Percentiles rank a stretch among this genome's conserved stretches.
These are phyloP conservation scores for Cutaneotrichosporon cyanovorans DNA, from an alignment of 1,284 basidiomycete genomes.

Conservation along the genomic window DNA sequence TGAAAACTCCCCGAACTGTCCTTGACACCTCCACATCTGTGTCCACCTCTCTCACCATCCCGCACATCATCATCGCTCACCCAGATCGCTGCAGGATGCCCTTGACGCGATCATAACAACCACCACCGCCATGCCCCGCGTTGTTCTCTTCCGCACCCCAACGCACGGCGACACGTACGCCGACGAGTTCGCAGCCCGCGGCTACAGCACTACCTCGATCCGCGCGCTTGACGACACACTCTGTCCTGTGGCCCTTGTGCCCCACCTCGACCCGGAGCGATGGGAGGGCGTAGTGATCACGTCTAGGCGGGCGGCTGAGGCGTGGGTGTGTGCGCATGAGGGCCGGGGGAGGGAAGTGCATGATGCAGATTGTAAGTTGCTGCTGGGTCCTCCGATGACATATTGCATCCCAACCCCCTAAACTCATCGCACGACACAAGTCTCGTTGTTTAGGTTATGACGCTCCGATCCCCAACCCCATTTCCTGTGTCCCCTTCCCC, in stretches of 20 bases:
- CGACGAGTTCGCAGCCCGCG: neutral
- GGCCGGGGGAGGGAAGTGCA: neutral
- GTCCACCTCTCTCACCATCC: no score
- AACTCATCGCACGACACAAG: no score
- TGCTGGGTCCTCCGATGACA: no score
- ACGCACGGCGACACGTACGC: conserved; percentile 20
- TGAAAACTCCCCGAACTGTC: no score
- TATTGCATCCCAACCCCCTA: no score
- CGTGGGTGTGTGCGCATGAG: conserved; percentile 21
- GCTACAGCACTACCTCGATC: conserved; percentile 9
- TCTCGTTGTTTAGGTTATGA: no score
- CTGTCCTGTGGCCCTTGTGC: conserved; percentile 11
- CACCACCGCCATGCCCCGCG: neutral
- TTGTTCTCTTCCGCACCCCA: conserved; percentile 28
- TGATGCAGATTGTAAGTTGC: neutral
- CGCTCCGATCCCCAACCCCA: no score
- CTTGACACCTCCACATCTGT: no score
- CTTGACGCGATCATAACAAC: neutral
- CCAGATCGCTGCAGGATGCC: no score
- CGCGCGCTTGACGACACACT: conserved; percentile 23
- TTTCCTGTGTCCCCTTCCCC: no score
- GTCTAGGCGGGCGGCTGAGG: conserved; percentile 29
- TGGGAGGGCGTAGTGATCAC: conserved; percentile 33
- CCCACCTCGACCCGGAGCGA: conserved; percentile 10
- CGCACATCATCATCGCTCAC: no score